These are phyloP conservation scores for Trichoderma citrinoviride DNA, from an alignment of 2,329 filamentous ascomycete species.

Conservation along the genomic window DNA sequence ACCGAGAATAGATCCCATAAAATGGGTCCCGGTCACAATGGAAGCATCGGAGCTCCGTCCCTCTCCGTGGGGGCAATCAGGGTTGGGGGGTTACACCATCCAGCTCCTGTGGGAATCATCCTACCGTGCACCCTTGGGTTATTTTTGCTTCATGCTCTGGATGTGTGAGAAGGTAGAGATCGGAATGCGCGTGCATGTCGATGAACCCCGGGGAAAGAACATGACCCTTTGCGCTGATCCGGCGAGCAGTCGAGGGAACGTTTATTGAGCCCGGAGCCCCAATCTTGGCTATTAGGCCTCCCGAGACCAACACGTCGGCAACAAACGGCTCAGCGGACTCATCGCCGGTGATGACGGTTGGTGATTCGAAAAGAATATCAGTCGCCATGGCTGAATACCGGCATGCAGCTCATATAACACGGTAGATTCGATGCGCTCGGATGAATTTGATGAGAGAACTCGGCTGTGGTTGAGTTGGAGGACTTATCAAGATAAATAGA, in stretches of 20 bases:
- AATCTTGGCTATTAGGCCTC: constrained; percentile 26
- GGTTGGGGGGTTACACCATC: constrained; percentile 9
- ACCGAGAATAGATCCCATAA: background rate
- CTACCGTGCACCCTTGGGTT: constrained; percentile 29
- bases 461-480: background rate
- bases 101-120: background rate
- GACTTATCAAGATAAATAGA: background rate
- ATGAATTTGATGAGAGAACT: background rate
- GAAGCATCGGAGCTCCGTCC: background rate
- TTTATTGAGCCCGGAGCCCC: constrained; percentile 24
- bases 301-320: constrained; percentile 26
- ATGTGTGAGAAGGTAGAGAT: constrained; percentile 28
- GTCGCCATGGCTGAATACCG: constrained; percentile 1
- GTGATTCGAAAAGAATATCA: constrained; percentile 25
- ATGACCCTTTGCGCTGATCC: constrained; percentile 25
- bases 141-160: constrained; percentile 29
- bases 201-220: constrained; percentile 29
- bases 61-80: background rate
- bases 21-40: background rate
- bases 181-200: constrained; percentile 30
- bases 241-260: constrained; percentile 16
- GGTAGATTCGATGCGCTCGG: background rate
- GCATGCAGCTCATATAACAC: background rate
- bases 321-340: constrained; percentile 25
- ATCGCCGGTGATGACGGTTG: constrained; percentile 28